phyloP scores from a whole-genome alignment of 805 yeast genomes.

The Candida vartiovaarae region DNA sequence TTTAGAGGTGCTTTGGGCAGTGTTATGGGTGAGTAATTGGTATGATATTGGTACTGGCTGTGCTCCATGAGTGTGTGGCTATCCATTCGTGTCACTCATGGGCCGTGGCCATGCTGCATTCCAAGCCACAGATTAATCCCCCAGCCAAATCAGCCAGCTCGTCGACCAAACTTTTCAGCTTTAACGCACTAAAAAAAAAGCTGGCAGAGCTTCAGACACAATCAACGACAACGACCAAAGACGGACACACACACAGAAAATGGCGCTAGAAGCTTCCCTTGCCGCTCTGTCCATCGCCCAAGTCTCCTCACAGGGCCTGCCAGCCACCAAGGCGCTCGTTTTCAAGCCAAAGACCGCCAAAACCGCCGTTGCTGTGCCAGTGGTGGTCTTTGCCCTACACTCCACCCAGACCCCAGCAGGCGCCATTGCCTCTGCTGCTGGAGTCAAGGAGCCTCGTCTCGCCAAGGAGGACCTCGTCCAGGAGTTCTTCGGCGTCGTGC shows the following conservation, averaged over 20 bases:
- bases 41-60: too few species aligned
- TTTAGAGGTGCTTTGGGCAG: too few species aligned
- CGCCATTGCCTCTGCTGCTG: conserved; percentile 57
- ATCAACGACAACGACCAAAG: not conserved
- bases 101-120: too few species aligned
- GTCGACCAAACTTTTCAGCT: too few species aligned
- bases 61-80: too few species aligned
- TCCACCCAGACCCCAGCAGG: conserved; percentile 64
- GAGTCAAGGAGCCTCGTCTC: conserved; percentile 77
- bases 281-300: conserved; percentile 58
- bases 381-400: conserved; percentile 70
- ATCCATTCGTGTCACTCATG: too few species aligned
- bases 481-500: conserved; percentile 48
- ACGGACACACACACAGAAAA: conserved; percentile 16
- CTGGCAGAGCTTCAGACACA: not conserved
- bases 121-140: too few species aligned
- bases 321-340: conserved; percentile 65
- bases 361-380: conserved; percentile 69
- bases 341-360: conserved; percentile 92
- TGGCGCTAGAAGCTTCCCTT: conserved; percentile 66
- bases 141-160: too few species aligned
- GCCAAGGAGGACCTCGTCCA: conserved; percentile 76
- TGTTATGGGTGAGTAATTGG: too few species aligned
- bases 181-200: too few species aligned
- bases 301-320: conserved; percentile 42